Base-by-base conservation (phyloP, 441 rosid species). In the Euphorbia corollata region DNA sequence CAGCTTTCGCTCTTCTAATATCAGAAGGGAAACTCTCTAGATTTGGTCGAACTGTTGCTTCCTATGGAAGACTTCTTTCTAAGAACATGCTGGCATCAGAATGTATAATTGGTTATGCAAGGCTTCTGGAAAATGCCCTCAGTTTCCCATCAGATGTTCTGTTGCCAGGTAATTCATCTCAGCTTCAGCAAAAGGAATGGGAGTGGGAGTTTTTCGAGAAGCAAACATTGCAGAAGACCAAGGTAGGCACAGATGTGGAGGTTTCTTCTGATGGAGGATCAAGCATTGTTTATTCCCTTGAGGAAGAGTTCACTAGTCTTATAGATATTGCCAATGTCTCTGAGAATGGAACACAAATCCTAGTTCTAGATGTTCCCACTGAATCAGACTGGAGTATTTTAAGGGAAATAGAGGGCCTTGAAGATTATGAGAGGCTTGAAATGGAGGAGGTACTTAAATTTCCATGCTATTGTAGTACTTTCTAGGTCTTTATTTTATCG, bases 391-490 rank as follows among this genome's bases (percentile, higher is more conserved):
- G 93, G 94, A 87, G 78, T 73, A 74, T 85, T 67, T 80, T 85
- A 73, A 77, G 59, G 19, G 92, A 86, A 71, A 82, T 89, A 59
- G 94, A 92, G 68, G 77, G 79, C 68, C 60, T 74, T 30, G 94
- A 87, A 80, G 97, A 95, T 74, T 79, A 82, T 70, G 96, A 95
- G 79, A 86, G 82, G 66, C 80, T 87, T 58, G 98, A 87, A 85
- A 71, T 73, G 70, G 95, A 84, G 78, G 93, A 95, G 98, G 99
- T 95, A 81, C 77, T 74, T 36, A 70, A 39, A 65, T 74, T 75
- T 76, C 66, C 63, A 79, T 66, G 67, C 70, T 66, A 72, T 68
- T 59, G 39, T 64, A 22, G 24, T 2, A 15, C n/a, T 16, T 22
- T 69, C 45, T 38, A 34, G n/a, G 18, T 67, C 67, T 57, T 5